Conservation (phyloP, 805 yeast species). For the Cyberlindnera euphorbiae region DNA sequence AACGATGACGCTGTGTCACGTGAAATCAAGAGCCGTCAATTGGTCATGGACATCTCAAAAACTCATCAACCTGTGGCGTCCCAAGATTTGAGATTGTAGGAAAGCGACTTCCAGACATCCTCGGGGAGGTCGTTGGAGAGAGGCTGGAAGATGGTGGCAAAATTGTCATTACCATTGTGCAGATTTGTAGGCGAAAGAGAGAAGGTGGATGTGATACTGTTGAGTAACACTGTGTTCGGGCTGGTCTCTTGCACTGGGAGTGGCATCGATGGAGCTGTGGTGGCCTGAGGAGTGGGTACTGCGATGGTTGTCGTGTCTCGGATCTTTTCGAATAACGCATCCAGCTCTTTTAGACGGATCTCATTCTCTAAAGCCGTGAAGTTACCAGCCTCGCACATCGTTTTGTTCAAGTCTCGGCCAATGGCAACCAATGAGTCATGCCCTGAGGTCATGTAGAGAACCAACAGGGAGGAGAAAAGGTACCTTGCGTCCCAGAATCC, state of each 20-base stretch:
- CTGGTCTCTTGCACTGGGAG: conserved; percentile 8
- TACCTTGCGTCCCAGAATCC: conserved; percentile 39
- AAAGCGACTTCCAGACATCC: conserved; percentile 21
- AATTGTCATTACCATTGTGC: conserved; percentile 2
- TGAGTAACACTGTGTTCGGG: conserved; percentile 17
- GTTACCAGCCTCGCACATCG: conserved; percentile 28
- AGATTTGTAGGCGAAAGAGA: conserved; percentile 9
- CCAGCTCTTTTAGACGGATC: conserved; percentile 24
- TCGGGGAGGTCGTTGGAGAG: conserved; percentile 17
- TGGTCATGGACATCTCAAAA: neutral
- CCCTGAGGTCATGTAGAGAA: conserved; percentile 26
- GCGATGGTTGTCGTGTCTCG: conserved; percentile 8
- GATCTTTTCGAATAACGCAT: conserved; percentile 17
- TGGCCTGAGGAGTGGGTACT: neutral
- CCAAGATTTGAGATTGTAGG: conserved; percentile 20
- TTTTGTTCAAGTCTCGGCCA: conserved; percentile 24
- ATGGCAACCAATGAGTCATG: conserved; percentile 17
- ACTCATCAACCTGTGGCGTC: conserved; percentile 17
- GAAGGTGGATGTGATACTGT: conserved; percentile 20
- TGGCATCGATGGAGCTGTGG: neutral
- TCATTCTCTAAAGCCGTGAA: conserved; percentile 30
- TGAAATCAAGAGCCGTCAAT: too few species aligned
- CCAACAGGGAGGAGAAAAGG: conserved; percentile 31
- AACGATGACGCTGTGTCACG: too few species aligned
- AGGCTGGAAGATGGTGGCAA: conserved; percentile 16